Conservation (phyloP, 176 grass and related monocot genomes). For the Triticum turgidum region DNA sequence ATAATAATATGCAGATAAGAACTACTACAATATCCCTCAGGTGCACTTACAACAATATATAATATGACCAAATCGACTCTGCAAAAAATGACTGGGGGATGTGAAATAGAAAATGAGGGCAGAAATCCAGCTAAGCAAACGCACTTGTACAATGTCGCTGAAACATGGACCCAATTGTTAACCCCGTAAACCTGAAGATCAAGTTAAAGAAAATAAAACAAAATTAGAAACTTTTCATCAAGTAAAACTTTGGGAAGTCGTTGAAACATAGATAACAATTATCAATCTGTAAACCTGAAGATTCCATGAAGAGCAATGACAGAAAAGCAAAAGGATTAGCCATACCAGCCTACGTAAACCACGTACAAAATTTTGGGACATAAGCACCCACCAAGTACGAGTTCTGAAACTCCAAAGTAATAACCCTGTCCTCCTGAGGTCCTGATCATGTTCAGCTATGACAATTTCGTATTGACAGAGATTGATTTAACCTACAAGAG, state of each 20-base stretch:
- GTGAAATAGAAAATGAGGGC: background rate
- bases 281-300: too few species aligned
- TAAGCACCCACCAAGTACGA: too few species aligned
- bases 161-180: slow-evolving; percentile 64
- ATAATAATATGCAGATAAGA: background rate
- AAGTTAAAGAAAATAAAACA: slow-evolving; percentile 15
- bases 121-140: slow-evolving; percentile 2
- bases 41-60: background rate
- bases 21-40: background rate
- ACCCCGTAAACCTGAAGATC: slow-evolving; percentile 63
- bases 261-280: too few species aligned
- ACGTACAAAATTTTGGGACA: too few species aligned
- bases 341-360: too few species aligned
- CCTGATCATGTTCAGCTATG: too few species aligned
- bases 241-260: background rate
- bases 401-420: too few species aligned
- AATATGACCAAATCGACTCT: background rate
- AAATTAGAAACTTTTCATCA: slow-evolving; percentile 59
- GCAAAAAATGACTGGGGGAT: background rate
- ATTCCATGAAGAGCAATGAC: too few species aligned
- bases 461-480: too few species aligned
- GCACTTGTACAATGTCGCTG: slow-evolving; percentile 66
- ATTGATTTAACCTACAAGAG: too few species aligned
- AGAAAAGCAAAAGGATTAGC: too few species aligned
- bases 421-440: too few species aligned